A percentile compares a stretch with the other conserved stretches of the same genome.
Evolutionary conservation across 2,329 filamentous ascomycete species (phyloP).

Genomic region (Penicillium sp.): DNA sequence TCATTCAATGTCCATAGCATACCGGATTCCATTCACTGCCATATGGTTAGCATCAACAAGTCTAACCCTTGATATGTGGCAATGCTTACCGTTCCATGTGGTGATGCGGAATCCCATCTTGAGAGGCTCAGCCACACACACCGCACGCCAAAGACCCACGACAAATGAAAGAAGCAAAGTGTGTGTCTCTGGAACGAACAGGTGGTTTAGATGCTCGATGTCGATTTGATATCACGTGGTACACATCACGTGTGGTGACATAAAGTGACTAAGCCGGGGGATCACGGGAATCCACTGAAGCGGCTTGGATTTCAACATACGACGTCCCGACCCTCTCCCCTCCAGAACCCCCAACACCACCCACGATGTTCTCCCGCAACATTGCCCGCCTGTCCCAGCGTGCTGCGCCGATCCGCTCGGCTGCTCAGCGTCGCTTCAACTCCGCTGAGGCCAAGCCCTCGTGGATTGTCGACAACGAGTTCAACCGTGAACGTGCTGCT

Average conservation of each 20-base stretch:
- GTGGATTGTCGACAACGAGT: constrained; percentile 73
- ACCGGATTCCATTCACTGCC: constrained; percentile 75
- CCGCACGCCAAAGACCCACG: too few relatives aligned
- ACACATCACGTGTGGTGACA: constrained; percentile 11
- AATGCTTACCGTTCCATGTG: constrained; percentile 70
- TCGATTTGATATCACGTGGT: constrained; percentile 12
- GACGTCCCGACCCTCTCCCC: constrained; percentile 14
- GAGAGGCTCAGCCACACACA: constrained; percentile 17
- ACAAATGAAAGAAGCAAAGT: too few relatives aligned
- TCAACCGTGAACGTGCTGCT: constrained; percentile 84
- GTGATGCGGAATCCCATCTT: constrained; percentile 72
- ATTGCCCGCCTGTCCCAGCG: constrained; percentile 59
- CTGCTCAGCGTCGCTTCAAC: constrained; percentile 65
- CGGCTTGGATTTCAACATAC: constrained; percentile 24
- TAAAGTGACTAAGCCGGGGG: constrained; percentile 24
- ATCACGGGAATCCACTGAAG: constrained; percentile 26
- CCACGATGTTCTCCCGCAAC: constrained; percentile 58
- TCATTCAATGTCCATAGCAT: constrained; percentile 5
- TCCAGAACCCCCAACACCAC: constrained; percentile 21
- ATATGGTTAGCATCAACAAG: constrained; percentile 22
- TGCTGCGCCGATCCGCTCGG: constrained; percentile 50
- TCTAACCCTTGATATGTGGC: neutral
- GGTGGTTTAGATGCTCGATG: too few relatives aligned
- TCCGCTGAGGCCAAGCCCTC: constrained; percentile 54
- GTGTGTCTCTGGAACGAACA: too few relatives aligned